phyloP scores from a whole-genome alignment of 495 filamentous ascomycete species.

The Hyaloscypha finlandica region DNA sequence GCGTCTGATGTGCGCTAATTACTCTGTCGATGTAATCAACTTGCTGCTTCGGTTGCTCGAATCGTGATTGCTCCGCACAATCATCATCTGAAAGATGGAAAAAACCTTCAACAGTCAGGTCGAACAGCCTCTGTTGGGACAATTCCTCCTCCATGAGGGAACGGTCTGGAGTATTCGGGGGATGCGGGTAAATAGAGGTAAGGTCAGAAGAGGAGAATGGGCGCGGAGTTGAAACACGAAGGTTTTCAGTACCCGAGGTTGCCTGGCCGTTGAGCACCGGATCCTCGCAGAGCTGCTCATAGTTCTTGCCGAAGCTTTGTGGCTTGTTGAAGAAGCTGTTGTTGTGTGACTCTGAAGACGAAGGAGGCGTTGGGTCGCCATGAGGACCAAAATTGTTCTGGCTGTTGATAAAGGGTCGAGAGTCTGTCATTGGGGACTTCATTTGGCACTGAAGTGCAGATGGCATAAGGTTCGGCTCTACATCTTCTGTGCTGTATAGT shows the following conservation, averaged over 20 bases:
- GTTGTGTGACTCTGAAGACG: conserved; percentile 3
- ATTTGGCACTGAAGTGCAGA: not conserved
- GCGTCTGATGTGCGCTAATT: too few species aligned
- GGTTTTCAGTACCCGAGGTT: too few species aligned
- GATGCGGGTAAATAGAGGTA: not conserved
- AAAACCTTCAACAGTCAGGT: too few species aligned
- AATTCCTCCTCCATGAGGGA: too few species aligned
- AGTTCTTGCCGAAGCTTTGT: not conserved
- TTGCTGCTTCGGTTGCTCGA: too few species aligned
- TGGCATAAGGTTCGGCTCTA: conserved; percentile 2
- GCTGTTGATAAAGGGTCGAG: not conserved
- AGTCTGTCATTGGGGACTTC: not conserved
- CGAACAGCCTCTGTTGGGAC: too few species aligned
- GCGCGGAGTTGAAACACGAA: not conserved
- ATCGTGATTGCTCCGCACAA: too few species aligned
- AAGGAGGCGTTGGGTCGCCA: conserved; percentile 8
- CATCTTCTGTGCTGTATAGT: not conserved
- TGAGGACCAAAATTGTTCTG: not conserved
- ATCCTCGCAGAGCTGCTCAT: not conserved
- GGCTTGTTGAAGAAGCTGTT: not conserved
- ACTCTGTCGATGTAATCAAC: too few species aligned
- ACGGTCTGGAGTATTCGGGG: too few species aligned
- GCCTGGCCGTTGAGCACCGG: conserved; percentile 4
- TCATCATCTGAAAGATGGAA: too few species aligned
- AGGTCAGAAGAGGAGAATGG: conserved; percentile 25